A percentile compares a stretch with the other conserved stretches of the same genome.
Evolutionary conservation across 495 filamentous ascomycete genomes (phyloP).

Genomic region (Hypomontagnella submonticulosa): DNA sequence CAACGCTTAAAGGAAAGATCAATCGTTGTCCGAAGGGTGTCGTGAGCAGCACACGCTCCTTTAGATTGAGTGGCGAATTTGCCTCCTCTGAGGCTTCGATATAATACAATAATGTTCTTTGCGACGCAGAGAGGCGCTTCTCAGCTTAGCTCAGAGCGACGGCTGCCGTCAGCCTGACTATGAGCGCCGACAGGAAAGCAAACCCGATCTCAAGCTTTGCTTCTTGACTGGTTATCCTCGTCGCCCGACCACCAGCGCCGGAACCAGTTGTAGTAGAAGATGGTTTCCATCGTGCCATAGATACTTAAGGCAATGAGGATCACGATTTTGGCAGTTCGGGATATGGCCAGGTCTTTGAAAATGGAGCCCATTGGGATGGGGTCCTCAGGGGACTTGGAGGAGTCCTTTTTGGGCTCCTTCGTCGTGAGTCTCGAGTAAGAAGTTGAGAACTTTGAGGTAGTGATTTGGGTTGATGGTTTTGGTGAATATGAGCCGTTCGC

Average conservation of each 20-base stretch:
- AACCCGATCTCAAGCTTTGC: conserved; percentile 13
- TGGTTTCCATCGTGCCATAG: conserved; percentile 44
- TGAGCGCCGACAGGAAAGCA: conserved; percentile 1
- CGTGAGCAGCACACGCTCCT: too few species aligned
- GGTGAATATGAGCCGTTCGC: conserved; percentile 14
- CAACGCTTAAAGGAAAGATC: not conserved
- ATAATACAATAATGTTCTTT: conserved; percentile 18
- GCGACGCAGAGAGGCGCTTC: not conserved
- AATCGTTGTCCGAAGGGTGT: not conserved
- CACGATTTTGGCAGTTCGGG: conserved; percentile 40
- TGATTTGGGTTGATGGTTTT: conserved; percentile 8
- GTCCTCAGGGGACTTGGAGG: conserved; percentile 25
- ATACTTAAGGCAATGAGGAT: conserved; percentile 40
- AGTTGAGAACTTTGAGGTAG: conserved; percentile 22
- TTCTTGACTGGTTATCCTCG: conserved; percentile 21
- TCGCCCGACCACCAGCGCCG: conserved; percentile 31
- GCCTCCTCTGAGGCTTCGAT: conserved; percentile 3
- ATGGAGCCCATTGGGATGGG: conserved; percentile 28
- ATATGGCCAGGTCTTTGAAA: conserved; percentile 44
- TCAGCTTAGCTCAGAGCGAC: conserved; percentile 2
- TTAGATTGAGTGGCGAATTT: conserved; percentile 30
- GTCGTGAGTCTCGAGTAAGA: conserved; percentile 11
- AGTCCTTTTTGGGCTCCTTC: conserved; percentile 15
- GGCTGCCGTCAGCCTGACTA: too few species aligned
- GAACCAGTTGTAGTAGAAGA: conserved; percentile 43